phyloP scores from a whole-genome alignment of 208 protist species.

The Balamuthia mandrillaris region DNA sequence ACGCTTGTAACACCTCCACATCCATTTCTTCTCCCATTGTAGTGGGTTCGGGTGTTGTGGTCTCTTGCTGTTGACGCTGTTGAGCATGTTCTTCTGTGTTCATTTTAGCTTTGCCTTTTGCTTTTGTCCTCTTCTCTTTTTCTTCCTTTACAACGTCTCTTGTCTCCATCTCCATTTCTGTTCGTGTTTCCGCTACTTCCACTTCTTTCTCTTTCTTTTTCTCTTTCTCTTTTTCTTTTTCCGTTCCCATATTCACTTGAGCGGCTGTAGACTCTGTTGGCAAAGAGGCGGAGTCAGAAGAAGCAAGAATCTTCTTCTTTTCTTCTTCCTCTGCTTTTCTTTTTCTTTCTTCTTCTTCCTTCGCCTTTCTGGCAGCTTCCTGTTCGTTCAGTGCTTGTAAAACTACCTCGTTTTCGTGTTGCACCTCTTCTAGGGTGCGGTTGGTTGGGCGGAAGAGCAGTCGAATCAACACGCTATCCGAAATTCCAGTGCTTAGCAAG shows the following conservation, averaged over 20 bases:
- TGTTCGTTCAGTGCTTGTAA: background rate
- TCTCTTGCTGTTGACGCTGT: background rate
- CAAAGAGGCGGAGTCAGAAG: no score
- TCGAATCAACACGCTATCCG: background rate
- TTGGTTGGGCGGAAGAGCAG: background rate
- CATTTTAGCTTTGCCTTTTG: background rate
- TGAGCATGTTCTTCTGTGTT: background rate
- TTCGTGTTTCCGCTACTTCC: background rate
- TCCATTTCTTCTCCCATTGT: background rate
- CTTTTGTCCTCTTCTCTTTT: background rate
- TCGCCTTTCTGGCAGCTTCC: background rate
- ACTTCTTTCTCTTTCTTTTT: background rate
- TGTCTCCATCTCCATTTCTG: slow-evolving; percentile 1
- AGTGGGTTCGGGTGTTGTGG: background rate
- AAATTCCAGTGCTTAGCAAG: background rate
- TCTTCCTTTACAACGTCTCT: background rate
- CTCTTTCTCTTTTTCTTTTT: background rate
- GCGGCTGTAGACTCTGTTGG: no score
- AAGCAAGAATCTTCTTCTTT: background rate
- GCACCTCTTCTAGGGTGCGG: background rate
- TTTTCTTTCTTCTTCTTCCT: background rate
- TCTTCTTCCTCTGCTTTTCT: background rate
- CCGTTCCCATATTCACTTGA: no score
- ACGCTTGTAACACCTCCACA: background rate
- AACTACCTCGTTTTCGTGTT: background rate